Conservation (phyloP, 2,329 filamentous ascomycete species). For the Fusarium sp. region DNA sequence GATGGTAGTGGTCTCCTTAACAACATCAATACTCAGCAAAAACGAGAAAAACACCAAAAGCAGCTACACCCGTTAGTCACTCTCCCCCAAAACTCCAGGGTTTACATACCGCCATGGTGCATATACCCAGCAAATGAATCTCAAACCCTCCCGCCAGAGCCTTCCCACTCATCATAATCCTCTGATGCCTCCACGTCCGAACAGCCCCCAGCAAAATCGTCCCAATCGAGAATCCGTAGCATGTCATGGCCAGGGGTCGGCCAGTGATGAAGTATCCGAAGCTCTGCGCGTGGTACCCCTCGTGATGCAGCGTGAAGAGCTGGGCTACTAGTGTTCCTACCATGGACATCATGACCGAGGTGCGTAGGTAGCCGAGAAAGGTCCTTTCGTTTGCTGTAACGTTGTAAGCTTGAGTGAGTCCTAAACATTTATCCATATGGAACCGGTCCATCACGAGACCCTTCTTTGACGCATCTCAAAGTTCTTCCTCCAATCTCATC, state of each 20-base stretch:
- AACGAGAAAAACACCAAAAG: conserved; percentile 41
- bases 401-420: background rate
- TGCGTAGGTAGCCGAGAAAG: conserved; percentile 78
- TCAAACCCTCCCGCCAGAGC: conserved; percentile 49
- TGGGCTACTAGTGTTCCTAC: conserved; percentile 74
- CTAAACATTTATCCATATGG: background rate
- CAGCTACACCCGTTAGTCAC: conserved; percentile 31
- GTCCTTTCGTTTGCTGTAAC: conserved; percentile 75
- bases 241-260: conserved; percentile 63
- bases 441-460: conserved; percentile 6
- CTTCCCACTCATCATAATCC: conserved; percentile 46
- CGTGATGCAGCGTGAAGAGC: conserved; percentile 66
- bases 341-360: conserved; percentile 75
- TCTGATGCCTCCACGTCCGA: conserved; percentile 49
- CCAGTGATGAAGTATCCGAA: conserved; percentile 72
- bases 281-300: conserved; percentile 41
- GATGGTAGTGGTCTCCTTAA: background rate
- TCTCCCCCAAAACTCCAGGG: background rate
- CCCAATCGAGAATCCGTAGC: conserved; percentile 55
- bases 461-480: background rate
- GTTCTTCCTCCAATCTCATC: conserved; percentile 31
- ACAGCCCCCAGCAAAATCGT: conserved; percentile 48
- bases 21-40: conserved; percentile 39
- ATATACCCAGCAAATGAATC: conserved; percentile 40
- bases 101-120: conserved; percentile 31